Conservation (phyloP, 2,329 filamentous ascomycete genomes). For the Lecanicillium sp. region DNA sequence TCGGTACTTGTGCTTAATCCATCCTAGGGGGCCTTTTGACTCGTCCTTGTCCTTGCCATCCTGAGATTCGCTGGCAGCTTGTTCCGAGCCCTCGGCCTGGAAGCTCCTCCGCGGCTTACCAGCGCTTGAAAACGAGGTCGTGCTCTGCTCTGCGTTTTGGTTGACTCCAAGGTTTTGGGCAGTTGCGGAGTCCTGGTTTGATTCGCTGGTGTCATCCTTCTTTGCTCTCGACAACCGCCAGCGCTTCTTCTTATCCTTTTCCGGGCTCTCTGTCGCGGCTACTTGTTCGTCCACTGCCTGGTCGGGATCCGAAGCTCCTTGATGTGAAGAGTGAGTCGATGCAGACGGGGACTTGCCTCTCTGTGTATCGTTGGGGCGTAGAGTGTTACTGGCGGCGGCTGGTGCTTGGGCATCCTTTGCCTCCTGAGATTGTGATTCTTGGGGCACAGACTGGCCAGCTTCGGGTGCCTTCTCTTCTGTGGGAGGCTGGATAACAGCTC, state of each 20-base stretch:
- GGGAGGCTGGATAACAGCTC: conserved; percentile 14
- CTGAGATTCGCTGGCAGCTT: conserved; percentile 30
- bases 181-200: conserved; percentile 33
- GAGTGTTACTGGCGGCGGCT: too few relatives aligned
- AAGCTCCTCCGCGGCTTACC: conserved; percentile 40
- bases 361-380: conserved; percentile 35
- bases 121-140: conserved; percentile 59
- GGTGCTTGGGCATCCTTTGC: too few relatives aligned
- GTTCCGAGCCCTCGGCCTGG: conserved; percentile 44
- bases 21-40: conserved; percentile 43
- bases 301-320: conserved; percentile 76
- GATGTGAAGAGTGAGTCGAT: conserved; percentile 69
- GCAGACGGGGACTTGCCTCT: conserved; percentile 66
- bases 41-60: conserved; percentile 42
- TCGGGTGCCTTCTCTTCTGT: conserved; percentile 18
- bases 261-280: conserved; percentile 35
- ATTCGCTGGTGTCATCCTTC: conserved; percentile 46
- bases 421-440: too few relatives aligned
- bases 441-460: too few relatives aligned
- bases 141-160: conserved; percentile 56
- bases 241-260: conserved; percentile 63
- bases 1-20: conserved; percentile 54
- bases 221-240: conserved; percentile 62
- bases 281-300: conserved; percentile 52
- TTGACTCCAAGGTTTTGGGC: conserved; percentile 51